Percentiles rank a stretch among this genome's conserved stretches.
These are phyloP conservation scores for Trichosanthes cucumerina DNA, from an alignment of 306 rosid species.

Conservation along the genomic window DNA sequence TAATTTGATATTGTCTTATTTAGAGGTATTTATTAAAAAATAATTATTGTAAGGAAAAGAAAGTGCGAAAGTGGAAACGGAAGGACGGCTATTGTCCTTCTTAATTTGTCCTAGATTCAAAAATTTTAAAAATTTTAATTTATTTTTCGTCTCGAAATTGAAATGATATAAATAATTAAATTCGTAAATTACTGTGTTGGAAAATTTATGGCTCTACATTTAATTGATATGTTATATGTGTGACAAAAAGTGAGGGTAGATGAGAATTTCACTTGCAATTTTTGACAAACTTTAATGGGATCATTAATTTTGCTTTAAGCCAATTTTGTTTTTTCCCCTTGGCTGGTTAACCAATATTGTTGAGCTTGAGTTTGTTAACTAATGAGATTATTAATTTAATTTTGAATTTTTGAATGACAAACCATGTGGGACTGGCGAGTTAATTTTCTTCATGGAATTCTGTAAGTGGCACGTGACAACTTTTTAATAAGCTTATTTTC, in stretches of 20 bases:
- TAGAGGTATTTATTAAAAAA: too few species aligned
- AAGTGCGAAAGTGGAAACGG: too few species aligned
- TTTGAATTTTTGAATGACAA: background rate
- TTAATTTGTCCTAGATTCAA: too few species aligned
- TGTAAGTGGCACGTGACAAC: background rate
- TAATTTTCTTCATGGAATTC: background rate
- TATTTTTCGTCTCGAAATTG: too few species aligned
- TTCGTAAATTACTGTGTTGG: background rate
- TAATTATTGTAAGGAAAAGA: too few species aligned
- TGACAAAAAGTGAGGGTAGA: background rate
- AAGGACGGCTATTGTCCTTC: too few species aligned
- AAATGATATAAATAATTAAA: too few species aligned
- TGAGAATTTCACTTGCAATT: background rate
- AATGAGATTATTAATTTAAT: background rate
- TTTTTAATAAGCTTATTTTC: background rate
- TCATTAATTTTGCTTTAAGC: background rate
- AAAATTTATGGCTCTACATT: background rate
- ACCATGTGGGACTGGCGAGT: background rate
- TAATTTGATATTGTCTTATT: too few species aligned
- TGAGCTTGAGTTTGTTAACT: background rate
- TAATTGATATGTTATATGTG: background rate
- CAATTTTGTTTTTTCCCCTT: background rate
- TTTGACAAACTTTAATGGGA: background rate
- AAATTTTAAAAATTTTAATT: too few species aligned
- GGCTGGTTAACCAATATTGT: background rate